Evolutionary conservation across 768 basidiomycete genomes (phyloP).

Genomic region (Lactarius indigo): DNA sequence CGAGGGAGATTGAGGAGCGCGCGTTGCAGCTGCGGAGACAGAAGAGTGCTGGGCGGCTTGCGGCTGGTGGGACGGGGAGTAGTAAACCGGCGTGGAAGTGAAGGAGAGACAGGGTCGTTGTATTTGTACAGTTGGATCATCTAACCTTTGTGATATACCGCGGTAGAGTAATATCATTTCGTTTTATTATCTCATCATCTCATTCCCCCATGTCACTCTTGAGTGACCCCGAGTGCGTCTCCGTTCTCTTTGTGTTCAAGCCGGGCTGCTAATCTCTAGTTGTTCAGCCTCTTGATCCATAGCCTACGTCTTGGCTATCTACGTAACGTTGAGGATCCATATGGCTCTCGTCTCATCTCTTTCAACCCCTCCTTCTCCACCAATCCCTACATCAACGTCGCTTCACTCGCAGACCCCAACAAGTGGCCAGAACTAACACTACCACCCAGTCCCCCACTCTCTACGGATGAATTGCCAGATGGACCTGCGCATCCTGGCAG

Average conservation of each 20-base stretch:
- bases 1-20: constrained; percentile 29
- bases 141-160: neutral
- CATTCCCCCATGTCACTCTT: constrained; percentile 21
- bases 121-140: neutral
- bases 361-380: constrained; percentile 71
- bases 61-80: constrained; percentile 6
- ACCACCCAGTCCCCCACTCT: constrained; percentile 67
- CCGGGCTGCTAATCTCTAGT: neutral
- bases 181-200: neutral
- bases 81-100: constrained; percentile 27
- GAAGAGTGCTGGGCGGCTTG: constrained; percentile 37
- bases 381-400: constrained; percentile 80
- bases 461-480: constrained; percentile 59
- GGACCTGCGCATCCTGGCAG: constrained; percentile 32
- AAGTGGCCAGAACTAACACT: constrained; percentile 82
- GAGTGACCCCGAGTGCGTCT: constrained; percentile 25
- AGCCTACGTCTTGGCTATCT: constrained; percentile 81
- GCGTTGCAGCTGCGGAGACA: constrained; percentile 34
- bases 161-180: neutral
- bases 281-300: constrained; percentile 69
- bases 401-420: constrained; percentile 72
- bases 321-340: constrained; percentile 84
- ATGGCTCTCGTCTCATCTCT: constrained; percentile 76
- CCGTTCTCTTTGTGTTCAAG: neutral
- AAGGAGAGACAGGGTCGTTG: neutral